phyloP scores from a whole-genome alignment of 495 filamentous ascomycete species.

The Penicillium ochrochloron region DNA sequence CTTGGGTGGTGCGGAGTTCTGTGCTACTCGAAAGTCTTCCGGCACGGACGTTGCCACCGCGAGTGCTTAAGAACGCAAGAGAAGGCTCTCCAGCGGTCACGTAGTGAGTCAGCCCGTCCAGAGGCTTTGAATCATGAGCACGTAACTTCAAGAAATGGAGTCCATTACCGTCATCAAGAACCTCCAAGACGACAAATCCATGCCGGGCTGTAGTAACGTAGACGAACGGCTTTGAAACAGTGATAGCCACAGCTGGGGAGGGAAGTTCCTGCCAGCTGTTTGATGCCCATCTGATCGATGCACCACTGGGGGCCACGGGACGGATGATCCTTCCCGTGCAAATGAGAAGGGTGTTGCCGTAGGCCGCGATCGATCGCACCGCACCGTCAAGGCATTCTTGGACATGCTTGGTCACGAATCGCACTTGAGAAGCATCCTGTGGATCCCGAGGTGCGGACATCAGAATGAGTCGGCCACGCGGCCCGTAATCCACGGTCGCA shows the following conservation, averaged over 20 bases:
- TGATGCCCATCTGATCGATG: constrained; percentile 36
- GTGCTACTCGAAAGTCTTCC: constrained; percentile 20
- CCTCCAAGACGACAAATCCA: constrained; percentile 45
- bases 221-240: constrained; percentile 42
- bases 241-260: constrained; percentile 50
- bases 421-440: constrained; percentile 34
- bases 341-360: constrained; percentile 45
- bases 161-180: constrained; percentile 25
- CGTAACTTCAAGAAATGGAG: constrained; percentile 32
- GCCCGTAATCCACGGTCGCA: constrained; percentile 18
- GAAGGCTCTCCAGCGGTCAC: constrained; percentile 33
- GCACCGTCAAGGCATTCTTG: constrained; percentile 39
- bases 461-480: constrained; percentile 43
- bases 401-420: constrained; percentile 44
- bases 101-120: constrained; percentile 46
- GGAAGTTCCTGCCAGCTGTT: constrained; percentile 39
- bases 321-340: constrained; percentile 44
- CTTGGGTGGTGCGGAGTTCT: neutral
- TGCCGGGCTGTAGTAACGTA: constrained; percentile 51
- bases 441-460: constrained; percentile 37
- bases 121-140: constrained; percentile 38
- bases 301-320: constrained; percentile 40
- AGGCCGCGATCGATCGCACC: constrained; percentile 50
- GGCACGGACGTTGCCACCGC: constrained; percentile 43
- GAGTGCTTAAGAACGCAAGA: constrained; percentile 22